A percentile compares a stretch with the other conserved stretches of the same genome.
Conservation (phyloP, 2,329 filamentous ascomycete genomes). For the Drechmeria coniospora region DNA sequence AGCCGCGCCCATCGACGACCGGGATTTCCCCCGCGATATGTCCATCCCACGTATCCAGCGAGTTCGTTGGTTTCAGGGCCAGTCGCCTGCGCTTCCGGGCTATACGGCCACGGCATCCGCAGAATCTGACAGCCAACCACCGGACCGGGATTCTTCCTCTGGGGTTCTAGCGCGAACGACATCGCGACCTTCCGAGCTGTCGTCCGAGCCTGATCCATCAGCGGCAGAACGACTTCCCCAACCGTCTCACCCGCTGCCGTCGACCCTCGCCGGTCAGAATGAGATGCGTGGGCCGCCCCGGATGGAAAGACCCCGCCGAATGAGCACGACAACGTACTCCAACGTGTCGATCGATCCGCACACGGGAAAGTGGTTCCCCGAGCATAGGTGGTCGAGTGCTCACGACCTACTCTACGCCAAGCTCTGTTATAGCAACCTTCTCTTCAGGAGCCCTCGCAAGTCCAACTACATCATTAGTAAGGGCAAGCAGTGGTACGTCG, state of each 20-base stretch:
- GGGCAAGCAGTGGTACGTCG: slow-evolving; percentile 43
- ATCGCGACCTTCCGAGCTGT: not conserved
- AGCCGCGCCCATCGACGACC: slow-evolving; percentile 53
- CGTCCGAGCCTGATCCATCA: slow-evolving; percentile 2
- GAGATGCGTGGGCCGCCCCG: slow-evolving; percentile 11
- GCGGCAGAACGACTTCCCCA: slow-evolving; percentile 1
- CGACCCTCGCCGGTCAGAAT: slow-evolving; percentile 1
- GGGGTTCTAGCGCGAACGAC: not conserved
- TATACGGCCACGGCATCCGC: not conserved
- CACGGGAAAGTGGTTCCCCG: slow-evolving; percentile 41
- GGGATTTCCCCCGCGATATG: slow-evolving; percentile 46
- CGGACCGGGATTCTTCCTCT: not conserved
- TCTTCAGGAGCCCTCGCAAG: slow-evolving; percentile 41
- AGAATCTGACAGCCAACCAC: not conserved
- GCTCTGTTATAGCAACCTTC: slow-evolving; percentile 42
- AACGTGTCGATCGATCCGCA: slow-evolving; percentile 29
- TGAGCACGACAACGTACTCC: slow-evolving; percentile 29
- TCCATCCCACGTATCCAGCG: slow-evolving; percentile 43
- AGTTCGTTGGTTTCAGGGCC: slow-evolving; percentile 32
- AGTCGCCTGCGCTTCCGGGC: slow-evolving; percentile 13
- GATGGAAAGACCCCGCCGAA: slow-evolving; percentile 18
- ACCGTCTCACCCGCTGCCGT: slow-evolving; percentile 4
- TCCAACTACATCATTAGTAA: slow-evolving; percentile 40
- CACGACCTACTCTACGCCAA: slow-evolving; percentile 46
- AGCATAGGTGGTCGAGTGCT: slow-evolving; percentile 36